Evolutionary conservation across 345 rosid species (phyloP), one percentile per base, ranked within the genome.

Genomic region (Sonneratia caseolaris): DNA sequence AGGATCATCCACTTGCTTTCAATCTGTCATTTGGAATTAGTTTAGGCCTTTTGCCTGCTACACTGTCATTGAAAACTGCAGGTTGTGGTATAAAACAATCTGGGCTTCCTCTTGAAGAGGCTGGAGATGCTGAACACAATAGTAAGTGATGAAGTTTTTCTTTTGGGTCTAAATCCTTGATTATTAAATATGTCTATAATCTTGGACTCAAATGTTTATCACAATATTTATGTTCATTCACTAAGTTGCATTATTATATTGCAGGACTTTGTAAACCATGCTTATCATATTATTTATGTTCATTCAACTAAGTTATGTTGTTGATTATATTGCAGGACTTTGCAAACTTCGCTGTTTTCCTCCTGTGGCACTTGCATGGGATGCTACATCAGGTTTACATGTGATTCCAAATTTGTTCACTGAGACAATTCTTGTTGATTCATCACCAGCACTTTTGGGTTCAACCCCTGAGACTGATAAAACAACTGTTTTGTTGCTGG

Each of bases 321-420:
- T 74, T 70, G 61, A 40, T 68, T 64, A n/a, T 66, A 74, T 68
- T 86, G 68, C 88, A 95, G 99, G 84, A 76, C 92, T 95, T 82
- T 95, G 99, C 87, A 95, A 86, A 81, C 73, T 92, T 80, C 97
- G 99, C 59, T 95, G 99, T 79, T 95, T 95, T 81, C 99, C 99
- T 76, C 99, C 99, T 51, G 89, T 88, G 47, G 99, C 91, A 64
- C 89, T 95, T 83, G 99, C 91, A 75, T 95, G 99, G 99, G 99
- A 92, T 83, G 78, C 90, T 56, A 84, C 83, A 43, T 85, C 96
- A 68, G 99, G 98, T 68, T 86, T 90, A 70, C 87, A 95, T 65
- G 73, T 90, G 59, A 84, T 89, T 81, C 96, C 97, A 66, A 92
- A 85, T 78, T 82, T 88, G 72, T 81, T 79, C 73, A 78, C 87